Percentiles rank a stretch among this genome's conserved stretches.
phyloP scores from a whole-genome alignment of 768 basidiomycete genomes.

The Mrakia blollopis region DNA sequence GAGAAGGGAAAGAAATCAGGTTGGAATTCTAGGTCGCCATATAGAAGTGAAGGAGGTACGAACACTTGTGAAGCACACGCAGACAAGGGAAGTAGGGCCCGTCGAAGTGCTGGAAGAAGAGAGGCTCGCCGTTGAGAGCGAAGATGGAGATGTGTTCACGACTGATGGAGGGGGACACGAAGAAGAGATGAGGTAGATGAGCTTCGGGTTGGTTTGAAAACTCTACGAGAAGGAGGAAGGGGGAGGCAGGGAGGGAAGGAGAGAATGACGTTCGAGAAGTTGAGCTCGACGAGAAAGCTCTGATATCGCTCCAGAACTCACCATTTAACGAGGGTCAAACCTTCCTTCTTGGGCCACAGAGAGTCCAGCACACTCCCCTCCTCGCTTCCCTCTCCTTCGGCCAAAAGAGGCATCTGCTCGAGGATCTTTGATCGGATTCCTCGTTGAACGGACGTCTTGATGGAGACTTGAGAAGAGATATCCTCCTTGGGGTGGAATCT shows the following conservation, averaged over 20 bases:
- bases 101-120: constrained; percentile 96
- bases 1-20: neutral
- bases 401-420: constrained; percentile 60
- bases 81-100: constrained; percentile 87
- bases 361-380: constrained; percentile 63
- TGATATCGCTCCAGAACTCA: constrained; percentile 44
- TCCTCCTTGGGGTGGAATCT: constrained; percentile 59
- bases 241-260: neutral
- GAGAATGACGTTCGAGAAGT: neutral
- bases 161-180: constrained; percentile 47
- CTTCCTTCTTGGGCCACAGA: constrained; percentile 99
- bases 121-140: constrained; percentile 74
- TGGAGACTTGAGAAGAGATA: constrained; percentile 79
- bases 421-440: constrained; percentile 73
- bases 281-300: neutral
- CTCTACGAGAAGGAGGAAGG: neutral
- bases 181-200: neutral
- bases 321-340: constrained; percentile 90
- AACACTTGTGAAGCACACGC: constrained; percentile 86
- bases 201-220: neutral
- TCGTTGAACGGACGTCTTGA: constrained; percentile 90
- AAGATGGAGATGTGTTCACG: constrained; percentile 94
- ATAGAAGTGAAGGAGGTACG: neutral
- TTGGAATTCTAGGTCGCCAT: neutral
- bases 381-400: constrained; percentile 45